Base-by-base conservation (phyloP, 2,329 filamentous ascomycete species). In the Ilyonectria robusta region DNA sequence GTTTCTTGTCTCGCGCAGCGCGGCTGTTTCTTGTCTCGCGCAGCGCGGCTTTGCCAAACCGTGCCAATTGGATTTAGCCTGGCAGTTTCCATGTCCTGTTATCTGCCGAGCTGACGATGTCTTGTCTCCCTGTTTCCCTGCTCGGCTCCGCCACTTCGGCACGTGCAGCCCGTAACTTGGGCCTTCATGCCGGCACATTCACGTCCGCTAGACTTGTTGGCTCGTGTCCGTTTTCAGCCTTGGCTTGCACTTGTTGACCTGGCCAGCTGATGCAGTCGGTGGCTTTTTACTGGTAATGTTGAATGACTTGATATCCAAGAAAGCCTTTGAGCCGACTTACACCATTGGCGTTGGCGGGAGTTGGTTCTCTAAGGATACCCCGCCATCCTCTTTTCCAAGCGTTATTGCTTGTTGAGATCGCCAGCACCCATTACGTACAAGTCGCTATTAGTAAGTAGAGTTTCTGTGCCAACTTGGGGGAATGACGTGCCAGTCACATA, bases 151-250 rank as follows among this genome's bases (percentile, higher is more conserved):
- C 40, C 40, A 19, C 62, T 60, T 62, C 58, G 51, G 23, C 51
- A 63, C 37, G 42, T 63, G 50, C 58, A 51, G 19, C 40, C 53
- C 29, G 40, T 47, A 59, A 26, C 55, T 58, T 58, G 55, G 48
- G 55, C 33, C 56, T 54, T 59, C 35, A 69, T 63, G 64, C 56
- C 56, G 56, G 64, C 51, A 69, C 31, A 67, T 64, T 48, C 26
- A 59, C 57, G 46, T 48, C 47, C 54, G 31, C 40, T 51, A 19
- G 29, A 17, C 48, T 51, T 7, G 29, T 51, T 47, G 26, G 26
- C 26, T 26, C 26, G 26, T 17, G 37, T 40, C 13, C 40, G 15
- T 17, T 42, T 15, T 51, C 46, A 46, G 56, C 58, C 57, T 47
- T 21, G 60, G 61, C 57, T 59, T 42, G 33, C 23, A 47, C 35